Base-by-base conservation (phyloP, 2,329 filamentous ascomycete species). In the Cladosporium sp. region DNA sequence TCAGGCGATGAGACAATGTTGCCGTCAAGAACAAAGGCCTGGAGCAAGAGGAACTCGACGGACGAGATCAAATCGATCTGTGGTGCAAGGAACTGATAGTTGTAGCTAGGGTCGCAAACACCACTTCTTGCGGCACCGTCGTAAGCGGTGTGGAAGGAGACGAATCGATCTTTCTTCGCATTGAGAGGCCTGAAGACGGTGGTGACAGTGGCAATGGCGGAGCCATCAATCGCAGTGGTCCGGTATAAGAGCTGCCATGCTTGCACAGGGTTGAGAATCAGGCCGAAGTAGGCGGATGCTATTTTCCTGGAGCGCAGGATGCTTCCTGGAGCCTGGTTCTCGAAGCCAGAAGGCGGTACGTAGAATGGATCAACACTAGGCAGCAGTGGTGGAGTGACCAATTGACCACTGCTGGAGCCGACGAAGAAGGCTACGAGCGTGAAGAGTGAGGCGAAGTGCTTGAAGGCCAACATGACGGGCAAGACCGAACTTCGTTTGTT, bases 71-170 rank as follows among this genome's bases (percentile, higher is more conserved):
- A 38, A 60, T 74, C 68, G 12, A 64, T 65, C 32, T 74, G 76
- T 1, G 67, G 26, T 0, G 70, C 64, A 15, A 65, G 61, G 2
- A 74, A 66, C 59, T 70, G 73, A 44, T 72, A 70, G 69, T 75
- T 75, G 66, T 79, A 82, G 66, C 75, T 80, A 57, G 75, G 82
- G 68, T 76, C 73, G 15, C 74, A 78, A 26, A 82, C 76, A 18
- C 64, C 64, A 1, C 78, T 71, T 18, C 73, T 73, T 7, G 78
- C 76, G 4, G 79, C 75, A 15, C 67, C 68, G 66, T 82, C 74
- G 54, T 75, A 72, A 4, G 72, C 71, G 0, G 72, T 74, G 15
- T 74, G 72, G 64, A 74, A 74, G 4, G 72, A 72, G 30, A 75
- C 66, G 67, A 75, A 75, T 7, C 70, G 68, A 49, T 75, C 72